Conservation (phyloP, 257 asterid genomes). For the Nicotiana tomentosiformis region DNA sequence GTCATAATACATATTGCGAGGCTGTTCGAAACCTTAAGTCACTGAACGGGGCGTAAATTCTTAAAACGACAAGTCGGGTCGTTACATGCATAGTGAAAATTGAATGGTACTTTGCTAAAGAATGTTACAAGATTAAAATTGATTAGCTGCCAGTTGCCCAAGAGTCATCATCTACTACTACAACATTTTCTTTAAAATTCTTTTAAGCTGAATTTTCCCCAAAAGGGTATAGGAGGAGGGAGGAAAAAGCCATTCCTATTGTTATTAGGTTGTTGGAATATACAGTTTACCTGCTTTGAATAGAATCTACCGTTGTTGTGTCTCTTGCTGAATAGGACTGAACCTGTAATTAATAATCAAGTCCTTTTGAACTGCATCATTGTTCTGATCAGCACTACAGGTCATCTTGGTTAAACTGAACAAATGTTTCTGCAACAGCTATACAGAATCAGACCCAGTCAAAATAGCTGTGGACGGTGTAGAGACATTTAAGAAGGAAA, state of each 20-base stretch:
- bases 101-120: background rate
- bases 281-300: background rate
- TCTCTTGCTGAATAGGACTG: background rate
- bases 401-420: background rate
- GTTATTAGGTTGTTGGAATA: background rate
- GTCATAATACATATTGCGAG: no score
- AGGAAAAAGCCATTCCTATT: background rate
- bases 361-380: background rate
- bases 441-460: slow-evolving; percentile 96
- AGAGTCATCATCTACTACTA: background rate
- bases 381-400: background rate
- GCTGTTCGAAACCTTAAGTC: no score
- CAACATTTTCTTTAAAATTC: background rate
- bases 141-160: background rate
- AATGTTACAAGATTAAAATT: background rate
- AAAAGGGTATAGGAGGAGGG: no score
- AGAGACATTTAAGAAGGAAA: slow-evolving; percentile 86
- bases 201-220: background rate
- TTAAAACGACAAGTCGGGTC: no score
- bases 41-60: no score
- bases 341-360: background rate
- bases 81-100: background rate
- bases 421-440: slow-evolving; percentile 50
- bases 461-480: slow-evolving; percentile 94
- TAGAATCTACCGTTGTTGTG: background rate